phyloP scores from a whole-genome alignment of 2,329 filamentous ascomycete genomes.

The Alternaria angustiovoidea region DNA sequence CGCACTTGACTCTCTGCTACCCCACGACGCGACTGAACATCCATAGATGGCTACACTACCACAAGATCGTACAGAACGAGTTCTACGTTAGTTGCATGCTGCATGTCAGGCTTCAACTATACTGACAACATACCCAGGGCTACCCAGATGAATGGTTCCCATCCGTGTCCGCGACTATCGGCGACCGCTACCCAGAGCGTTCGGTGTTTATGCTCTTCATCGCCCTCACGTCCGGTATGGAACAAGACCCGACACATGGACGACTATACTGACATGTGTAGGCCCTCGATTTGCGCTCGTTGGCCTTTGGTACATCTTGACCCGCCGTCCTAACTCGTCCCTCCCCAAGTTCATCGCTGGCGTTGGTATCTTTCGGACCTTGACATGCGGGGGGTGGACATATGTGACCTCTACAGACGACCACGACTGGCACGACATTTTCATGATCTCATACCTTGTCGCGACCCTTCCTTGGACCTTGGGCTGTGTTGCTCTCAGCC shows the following conservation, averaged over 20 bases:
- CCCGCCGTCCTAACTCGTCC: constrained; percentile 74
- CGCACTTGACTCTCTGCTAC: constrained; percentile 4
- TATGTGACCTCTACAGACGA: constrained; percentile 98
- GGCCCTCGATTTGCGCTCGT: constrained; percentile 92
- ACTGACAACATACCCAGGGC: constrained; percentile 42
- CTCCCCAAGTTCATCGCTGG: constrained; percentile 83
- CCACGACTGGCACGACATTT: constrained; percentile 98
- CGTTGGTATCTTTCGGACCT: constrained; percentile 83
- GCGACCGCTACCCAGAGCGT: constrained; percentile 94
- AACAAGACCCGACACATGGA: not conserved
- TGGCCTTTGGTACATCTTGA: constrained; percentile 90
- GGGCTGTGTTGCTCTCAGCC: constrained; percentile 87
- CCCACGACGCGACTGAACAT: constrained; percentile 31
- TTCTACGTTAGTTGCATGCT: constrained; percentile 67
- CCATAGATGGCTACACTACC: constrained; percentile 79
- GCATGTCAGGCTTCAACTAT: not conserved
- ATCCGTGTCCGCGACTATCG: constrained; percentile 95
- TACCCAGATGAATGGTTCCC: constrained; percentile 92
- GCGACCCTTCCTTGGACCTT: constrained; percentile 94
- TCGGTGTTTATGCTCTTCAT: constrained; percentile 98
- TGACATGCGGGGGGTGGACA: constrained; percentile 97
- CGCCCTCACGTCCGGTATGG: constrained; percentile 84
- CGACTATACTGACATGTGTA: constrained; percentile 46
- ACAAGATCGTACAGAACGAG: constrained; percentile 98
- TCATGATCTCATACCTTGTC: constrained; percentile 98